Evolutionary conservation across 768 basidiomycete species (phyloP), one percentile per base, ranked within the genome.

Genomic region (Sporobolomyces phaffii): DNA sequence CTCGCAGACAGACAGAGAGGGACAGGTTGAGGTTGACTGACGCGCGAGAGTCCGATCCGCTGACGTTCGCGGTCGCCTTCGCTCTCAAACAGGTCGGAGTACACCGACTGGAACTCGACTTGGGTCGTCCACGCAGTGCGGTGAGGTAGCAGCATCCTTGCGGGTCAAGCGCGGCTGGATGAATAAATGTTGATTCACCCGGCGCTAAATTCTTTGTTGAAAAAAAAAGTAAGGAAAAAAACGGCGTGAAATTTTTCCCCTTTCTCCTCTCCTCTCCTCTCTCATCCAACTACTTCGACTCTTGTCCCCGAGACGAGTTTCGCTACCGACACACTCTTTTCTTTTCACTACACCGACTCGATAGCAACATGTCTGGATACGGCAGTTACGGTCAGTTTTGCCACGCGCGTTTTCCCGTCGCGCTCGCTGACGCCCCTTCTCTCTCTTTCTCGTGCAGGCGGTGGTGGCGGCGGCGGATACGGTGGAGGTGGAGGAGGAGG

Each of bases 61-160:
- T 90, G 82, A 6, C 88, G 87, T 15, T 79, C 78, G 2, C 72
- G 67, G 76, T 84, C 85, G 15, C 84, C 76, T n/a, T 82, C 80
- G 29, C 82, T 56, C 72, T 86, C 84, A 33, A 81, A 80, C 57
- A 87, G 84, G 70, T 87, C 85, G 9, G 81, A 76, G 75, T 84
- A 92, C 68, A 93, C 79, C 70, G 88, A 83, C 62, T 90, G 88
- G 8, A 92, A 80, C 74, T 92, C 90, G 38, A 77, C 73, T 11
- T 84, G 76, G 40, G 82, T 81, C 18, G 84, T 77, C 90, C 91
- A 93, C 6, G 90, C 88, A 0, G 89, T 86, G 36, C 90, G 83
- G 57, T 87, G 84, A 62, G 90, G 91, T 20, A 70, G 61, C 8
- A 57, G 24, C 57, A 72, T 58, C 18, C 15, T 18, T 26, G 44